These are phyloP conservation scores for Penicillium parvum DNA, from an alignment of 495 filamentous ascomycete genomes.

Conservation along the genomic window DNA sequence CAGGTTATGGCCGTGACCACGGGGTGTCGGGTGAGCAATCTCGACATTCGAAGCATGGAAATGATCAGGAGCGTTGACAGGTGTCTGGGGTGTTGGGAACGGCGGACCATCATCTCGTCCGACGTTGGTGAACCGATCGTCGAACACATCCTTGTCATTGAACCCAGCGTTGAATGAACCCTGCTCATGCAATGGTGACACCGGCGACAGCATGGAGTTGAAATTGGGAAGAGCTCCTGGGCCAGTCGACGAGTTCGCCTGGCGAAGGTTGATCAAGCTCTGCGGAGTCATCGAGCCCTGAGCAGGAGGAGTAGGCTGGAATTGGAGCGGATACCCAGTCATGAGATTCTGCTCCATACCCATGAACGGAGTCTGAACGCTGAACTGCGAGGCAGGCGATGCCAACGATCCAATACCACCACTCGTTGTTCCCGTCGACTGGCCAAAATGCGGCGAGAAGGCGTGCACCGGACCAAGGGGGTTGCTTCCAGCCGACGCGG, in stretches of 20 bases:
- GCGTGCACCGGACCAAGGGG: conserved; percentile 32
- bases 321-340: conserved; percentile 38
- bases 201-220: conserved; percentile 42
- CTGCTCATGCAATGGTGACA: conserved; percentile 42
- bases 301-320: conserved; percentile 42
- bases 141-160: conserved; percentile 27
- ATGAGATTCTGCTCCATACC: conserved; percentile 39
- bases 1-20: conserved; percentile 60
- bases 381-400: conserved; percentile 50
- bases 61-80: conserved; percentile 35
- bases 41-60: conserved; percentile 48
- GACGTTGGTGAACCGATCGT: conserved; percentile 19
- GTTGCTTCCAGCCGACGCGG: conserved; percentile 42
- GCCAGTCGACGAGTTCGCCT: conserved; percentile 25
- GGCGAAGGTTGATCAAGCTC: conserved; percentile 39
- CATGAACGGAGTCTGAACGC: conserved; percentile 41
- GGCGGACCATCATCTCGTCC: conserved; percentile 26
- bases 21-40: conserved; percentile 62
- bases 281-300: conserved; percentile 43
- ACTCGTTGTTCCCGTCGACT: conserved; percentile 50
- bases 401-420: conserved; percentile 56
- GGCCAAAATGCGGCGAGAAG: conserved; percentile 45
- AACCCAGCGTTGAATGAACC: conserved; percentile 32
- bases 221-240: conserved; percentile 35
- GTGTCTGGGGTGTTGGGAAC: conserved; percentile 30